Conservation (phyloP, 78 protist genomes). For the Chrysochromulina parva region DNA sequence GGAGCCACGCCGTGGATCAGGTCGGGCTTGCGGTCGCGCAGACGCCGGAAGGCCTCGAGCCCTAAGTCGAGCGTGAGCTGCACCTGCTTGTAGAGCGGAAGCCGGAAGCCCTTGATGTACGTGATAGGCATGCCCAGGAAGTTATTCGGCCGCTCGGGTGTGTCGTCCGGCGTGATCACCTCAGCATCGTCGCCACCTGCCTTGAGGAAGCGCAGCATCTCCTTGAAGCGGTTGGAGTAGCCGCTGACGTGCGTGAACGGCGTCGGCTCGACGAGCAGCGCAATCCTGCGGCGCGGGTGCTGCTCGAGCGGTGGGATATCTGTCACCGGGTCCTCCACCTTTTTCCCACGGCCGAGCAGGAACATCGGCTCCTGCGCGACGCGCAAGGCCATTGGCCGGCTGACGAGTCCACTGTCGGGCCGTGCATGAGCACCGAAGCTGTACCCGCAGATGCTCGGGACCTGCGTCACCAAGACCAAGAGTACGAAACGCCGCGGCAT, state of each 20-base stretch:
- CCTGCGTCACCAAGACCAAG: too few relatives aligned
- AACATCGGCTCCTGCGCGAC: background rate
- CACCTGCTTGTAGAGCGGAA: conserved; percentile 6
- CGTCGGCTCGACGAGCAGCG: conserved; percentile 52
- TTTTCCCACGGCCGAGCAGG: background rate
- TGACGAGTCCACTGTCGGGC: too few relatives aligned
- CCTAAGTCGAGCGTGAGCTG: conserved; percentile 9
- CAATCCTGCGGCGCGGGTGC: background rate
- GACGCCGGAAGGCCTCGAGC: background rate
- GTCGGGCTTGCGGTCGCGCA: background rate
- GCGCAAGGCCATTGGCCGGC: too few relatives aligned
- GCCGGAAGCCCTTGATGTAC: conserved; percentile 29
- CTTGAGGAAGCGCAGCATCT: conserved; percentile 41
- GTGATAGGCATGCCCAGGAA: conserved; percentile 26
- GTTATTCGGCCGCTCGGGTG: background rate
- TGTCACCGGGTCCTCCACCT: background rate
- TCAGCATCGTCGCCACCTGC: background rate
- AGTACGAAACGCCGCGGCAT: too few relatives aligned
- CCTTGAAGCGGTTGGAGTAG: conserved; percentile 56
- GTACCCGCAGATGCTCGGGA: too few relatives aligned
- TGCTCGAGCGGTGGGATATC: background rate
- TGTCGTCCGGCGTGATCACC: conserved; percentile 38
- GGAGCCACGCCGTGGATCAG: background rate
- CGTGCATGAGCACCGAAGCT: too few relatives aligned
- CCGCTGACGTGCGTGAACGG: conserved; percentile 58